Percentiles rank a stretch among this genome's conserved stretches.
phyloP scores from a whole-genome alignment of 305 asterid species.

The Fraxinus sp. region DNA sequence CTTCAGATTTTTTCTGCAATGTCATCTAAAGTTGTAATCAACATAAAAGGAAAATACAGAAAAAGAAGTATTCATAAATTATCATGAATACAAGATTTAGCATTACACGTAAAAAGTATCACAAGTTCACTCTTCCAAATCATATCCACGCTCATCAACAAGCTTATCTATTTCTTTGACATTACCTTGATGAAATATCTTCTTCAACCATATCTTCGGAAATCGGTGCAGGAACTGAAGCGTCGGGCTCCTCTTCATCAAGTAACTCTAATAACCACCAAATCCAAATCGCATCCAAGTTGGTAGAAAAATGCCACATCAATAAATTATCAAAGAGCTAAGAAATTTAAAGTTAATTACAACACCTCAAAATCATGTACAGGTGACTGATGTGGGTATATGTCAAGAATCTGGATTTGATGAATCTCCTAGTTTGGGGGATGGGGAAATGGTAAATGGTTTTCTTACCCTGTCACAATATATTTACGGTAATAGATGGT shows the following conservation, averaged over 20 bases:
- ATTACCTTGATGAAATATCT: constrained; percentile 79
- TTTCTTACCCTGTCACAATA: not conserved
- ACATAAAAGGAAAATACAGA: not conserved
- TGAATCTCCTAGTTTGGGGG: not conserved
- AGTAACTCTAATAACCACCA: constrained; percentile 48
- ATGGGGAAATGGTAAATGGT: not conserved
- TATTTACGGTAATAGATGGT: not conserved
- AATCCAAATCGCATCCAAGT: constrained; percentile 21
- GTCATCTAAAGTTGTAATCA: not conserved
- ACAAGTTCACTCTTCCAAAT: not conserved
- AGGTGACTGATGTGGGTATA: not conserved
- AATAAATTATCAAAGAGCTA: constrained; percentile 7
- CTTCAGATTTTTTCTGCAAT: not conserved
- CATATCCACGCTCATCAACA: constrained; percentile 5
- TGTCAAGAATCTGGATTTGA: constrained; percentile 62
- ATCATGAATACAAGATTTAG: not conserved
- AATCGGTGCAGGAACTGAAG: constrained; percentile 54
- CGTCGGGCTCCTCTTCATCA: constrained; percentile 69
- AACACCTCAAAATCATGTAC: constrained; percentile 13
- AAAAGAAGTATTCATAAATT: not conserved
- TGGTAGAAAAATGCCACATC: constrained; percentile 1
- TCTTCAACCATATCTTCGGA: constrained; percentile 66
- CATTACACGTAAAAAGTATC: not conserved
- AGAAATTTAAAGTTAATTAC: constrained; percentile 7
- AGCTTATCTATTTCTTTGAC: not conserved